A percentile compares a stretch with the other conserved stretches of the same genome.
Conservation (phyloP, 1,139 yeast genomes). For the Suhomyces terraborum region DNA sequence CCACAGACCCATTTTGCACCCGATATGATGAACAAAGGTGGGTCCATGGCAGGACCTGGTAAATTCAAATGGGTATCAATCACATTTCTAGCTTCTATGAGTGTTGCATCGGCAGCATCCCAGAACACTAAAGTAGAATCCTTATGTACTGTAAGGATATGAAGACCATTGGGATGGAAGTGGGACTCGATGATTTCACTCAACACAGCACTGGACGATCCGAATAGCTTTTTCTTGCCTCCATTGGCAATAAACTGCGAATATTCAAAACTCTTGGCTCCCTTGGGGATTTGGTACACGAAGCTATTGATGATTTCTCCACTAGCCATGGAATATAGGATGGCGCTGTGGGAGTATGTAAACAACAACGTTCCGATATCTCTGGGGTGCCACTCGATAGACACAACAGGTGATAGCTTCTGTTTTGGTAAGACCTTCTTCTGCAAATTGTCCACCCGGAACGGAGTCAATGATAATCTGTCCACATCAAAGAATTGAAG, state of each 20-base stretch:
- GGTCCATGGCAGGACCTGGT: slow-evolving; percentile 39
- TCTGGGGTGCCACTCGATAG: slow-evolving; percentile 82
- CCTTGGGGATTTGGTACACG: slow-evolving; percentile 52
- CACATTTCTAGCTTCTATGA: slow-evolving; percentile 73
- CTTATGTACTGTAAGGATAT: slow-evolving; percentile 71
- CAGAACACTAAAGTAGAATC: slow-evolving; percentile 89
- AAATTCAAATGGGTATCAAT: slow-evolving; percentile 65
- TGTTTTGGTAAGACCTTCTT: slow-evolving; percentile 52
- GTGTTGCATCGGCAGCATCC: slow-evolving; percentile 80
- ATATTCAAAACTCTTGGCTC: slow-evolving; percentile 36
- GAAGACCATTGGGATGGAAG: slow-evolving; percentile 94
- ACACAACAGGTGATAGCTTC: slow-evolving; percentile 59
- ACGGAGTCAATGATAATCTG: slow-evolving; percentile 65
- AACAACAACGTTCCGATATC: slow-evolving; percentile 80
- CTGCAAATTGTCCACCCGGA: slow-evolving; percentile 73
- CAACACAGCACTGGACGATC: slow-evolving; percentile 40
- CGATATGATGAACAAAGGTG: slow-evolving; percentile 30
- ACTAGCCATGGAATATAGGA: slow-evolving; percentile 66
- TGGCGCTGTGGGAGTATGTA: slow-evolving; percentile 69
- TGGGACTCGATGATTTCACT: slow-evolving; percentile 64
- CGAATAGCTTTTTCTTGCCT: slow-evolving; percentile 47
- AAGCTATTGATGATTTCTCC: slow-evolving; percentile 59
- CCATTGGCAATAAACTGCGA: slow-evolving; percentile 39
- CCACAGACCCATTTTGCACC: slow-evolving; percentile 72
- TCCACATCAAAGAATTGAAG: slow-evolving; percentile 82